phyloP scores from a whole-genome alignment of 2,329 filamentous ascomycete species.

The Apiospora aurea region DNA sequence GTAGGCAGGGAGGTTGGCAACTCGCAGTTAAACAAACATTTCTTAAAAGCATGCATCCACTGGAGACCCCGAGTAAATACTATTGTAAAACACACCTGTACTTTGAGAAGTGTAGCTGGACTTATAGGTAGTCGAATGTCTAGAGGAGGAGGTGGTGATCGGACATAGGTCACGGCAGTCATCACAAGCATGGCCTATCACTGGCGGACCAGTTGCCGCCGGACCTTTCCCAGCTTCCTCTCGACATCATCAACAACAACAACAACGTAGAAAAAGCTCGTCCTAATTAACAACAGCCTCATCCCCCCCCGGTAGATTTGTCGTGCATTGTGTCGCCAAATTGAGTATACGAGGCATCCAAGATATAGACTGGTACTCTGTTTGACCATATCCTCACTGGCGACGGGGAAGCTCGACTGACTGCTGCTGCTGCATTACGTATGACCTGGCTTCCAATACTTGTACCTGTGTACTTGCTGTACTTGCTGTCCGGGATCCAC shows the following conservation, averaged over 20 bases:
- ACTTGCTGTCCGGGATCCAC: slow-evolving; percentile 15
- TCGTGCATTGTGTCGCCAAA: not conserved
- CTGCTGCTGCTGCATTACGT: slow-evolving; percentile 14
- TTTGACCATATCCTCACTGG: not conserved
- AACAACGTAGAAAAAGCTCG: not conserved
- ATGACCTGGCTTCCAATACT: slow-evolving; percentile 2
- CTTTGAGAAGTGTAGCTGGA: not conserved
- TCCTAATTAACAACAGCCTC: not conserved
- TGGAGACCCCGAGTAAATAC: not conserved
- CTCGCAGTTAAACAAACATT: slow-evolving; percentile 7
- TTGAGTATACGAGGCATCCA: not conserved
- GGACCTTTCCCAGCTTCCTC: not conserved
- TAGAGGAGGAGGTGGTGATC: not conserved
- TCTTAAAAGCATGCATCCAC: not conserved
- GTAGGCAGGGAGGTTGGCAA: slow-evolving; percentile 16
- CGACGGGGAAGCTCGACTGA: not conserved
- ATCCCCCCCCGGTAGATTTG: not conserved
- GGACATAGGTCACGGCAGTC: not conserved
- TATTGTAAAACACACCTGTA: not conserved
- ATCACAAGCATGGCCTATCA: not conserved
- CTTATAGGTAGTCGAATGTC: not conserved
- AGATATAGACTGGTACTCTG: not conserved
- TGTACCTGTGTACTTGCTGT: slow-evolving; percentile 2
- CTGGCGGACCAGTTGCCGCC: not conserved
- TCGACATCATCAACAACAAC: not conserved